Base-by-base conservation (phyloP, 805 yeast species). In the Ogataea paraovalis region DNA sequence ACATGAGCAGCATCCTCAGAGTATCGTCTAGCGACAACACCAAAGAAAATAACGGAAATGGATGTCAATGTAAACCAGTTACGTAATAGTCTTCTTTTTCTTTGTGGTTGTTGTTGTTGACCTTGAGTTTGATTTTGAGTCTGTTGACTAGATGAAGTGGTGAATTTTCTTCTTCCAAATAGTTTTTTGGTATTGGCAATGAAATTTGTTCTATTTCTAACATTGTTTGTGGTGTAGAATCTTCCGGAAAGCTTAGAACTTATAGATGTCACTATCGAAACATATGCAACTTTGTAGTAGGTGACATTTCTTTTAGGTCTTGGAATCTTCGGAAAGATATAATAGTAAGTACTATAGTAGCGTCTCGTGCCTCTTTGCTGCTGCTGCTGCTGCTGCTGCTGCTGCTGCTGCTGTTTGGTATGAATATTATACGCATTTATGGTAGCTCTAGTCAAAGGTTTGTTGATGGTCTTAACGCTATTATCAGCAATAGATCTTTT, bases 51-150 rank as follows among this genome's bases (percentile, higher is more conserved):
- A 16, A 79, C 66, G 0, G 80, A 70, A 48, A 79, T 68, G 2
- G 81, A 74, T 1, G 82, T 75, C 36, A 78, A 56, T 2, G 82
- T 75, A 76, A 82, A 78, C 77, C 80, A 75, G 44, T 74, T 69
- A 21, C 55, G 53, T 28, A 58, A 22, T 3, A 43, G 46, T 32
- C 44, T 52, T 42, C 50, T 50, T 39, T 48, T 50, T 39, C 46
- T 49, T 19, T 48, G 41, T 30, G 47, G 41, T 39, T 30, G 54
- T n/a, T 46, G 34, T 16, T 41, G 44, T 3, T 21, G 30, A n/a
- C n/a, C n/a, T 18, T n/a, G 45, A 20, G 32, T 46, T 30, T 18
- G 32, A 38, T 19, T 36, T 9, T 30, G 34, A 14, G 34, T 7
- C 12, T 39, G 39, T 18, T 41, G 47, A 13, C 36, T 25, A 27